Base-by-base conservation (phyloP, 139 green algal species). In the Tetradesmus lagerheimii region DNA sequence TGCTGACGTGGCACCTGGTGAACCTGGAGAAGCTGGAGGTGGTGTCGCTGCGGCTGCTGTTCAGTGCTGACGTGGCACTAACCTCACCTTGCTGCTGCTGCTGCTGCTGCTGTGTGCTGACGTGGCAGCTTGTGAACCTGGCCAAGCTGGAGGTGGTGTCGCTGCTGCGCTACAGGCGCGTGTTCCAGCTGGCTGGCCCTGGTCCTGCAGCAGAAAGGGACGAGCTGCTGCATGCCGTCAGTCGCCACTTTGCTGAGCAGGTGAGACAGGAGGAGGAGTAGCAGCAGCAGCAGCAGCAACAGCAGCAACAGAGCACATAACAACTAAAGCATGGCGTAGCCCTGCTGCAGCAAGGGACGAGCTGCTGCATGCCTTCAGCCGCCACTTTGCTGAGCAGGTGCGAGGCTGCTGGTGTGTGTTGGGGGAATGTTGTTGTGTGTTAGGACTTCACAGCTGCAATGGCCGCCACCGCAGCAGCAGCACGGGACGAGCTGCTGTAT, bases 11-110 rank as follows among this genome's bases (percentile, higher is more conserved):
- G 37, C 84, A 47, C 50, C 79, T 87, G 25, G 75, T 97, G 39
- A 92, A 97, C 82, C 91, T 97, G 45, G 77, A 76, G 80, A 95
- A 94, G 92, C 94, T 97, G 80, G 91, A 97, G 75, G 93, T 85
- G 1, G n/a, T 83, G 12, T 84, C 94, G 9, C 89, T 97, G 67
- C 92, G 86, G 74, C 82, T 31, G 23, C 64, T 75, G 64, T 75
- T 16, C 8, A 37, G 6, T 57, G 39, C 78, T 62, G 37, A 23
- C 38, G 16, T 20, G 5, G 20, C 64, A 14, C 37, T 34, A 29
- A 43, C 29, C 16, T 43, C 74, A 20, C 74, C 20, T 23, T 38
- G 16, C 80, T 86, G 5, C 80, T 20, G n/a, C 14, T 41, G 38
- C 14, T 85, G 53, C 82, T 31, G 80, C 80, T 78, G 77, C 77